phyloP scores from a whole-genome alignment of 306 rosid species.

The Rosa rugosa region DNA sequence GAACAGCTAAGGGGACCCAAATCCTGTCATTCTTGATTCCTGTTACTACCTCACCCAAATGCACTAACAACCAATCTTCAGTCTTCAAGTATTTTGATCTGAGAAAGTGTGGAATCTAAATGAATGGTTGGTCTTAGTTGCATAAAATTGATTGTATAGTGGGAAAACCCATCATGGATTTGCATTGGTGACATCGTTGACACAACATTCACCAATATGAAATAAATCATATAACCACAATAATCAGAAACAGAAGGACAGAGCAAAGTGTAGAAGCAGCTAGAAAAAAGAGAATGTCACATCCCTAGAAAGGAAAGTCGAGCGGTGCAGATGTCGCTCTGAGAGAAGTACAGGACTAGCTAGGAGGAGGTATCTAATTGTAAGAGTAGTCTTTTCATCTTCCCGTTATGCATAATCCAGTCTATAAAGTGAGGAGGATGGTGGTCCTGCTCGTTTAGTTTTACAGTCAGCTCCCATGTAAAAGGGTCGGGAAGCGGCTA shows the following conservation, averaged over 20 bases:
- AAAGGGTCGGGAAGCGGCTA: slow-evolving; percentile 25
- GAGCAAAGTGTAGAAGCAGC: slow-evolving; percentile 1
- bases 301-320: background rate
- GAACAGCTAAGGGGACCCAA: slow-evolving; percentile 24
- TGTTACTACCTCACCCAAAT: slow-evolving; percentile 1
- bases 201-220: background rate
- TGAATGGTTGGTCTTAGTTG: slow-evolving; percentile 1
- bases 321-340: background rate
- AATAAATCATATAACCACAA: background rate
- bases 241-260: background rate
- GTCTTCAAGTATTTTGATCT: background rate
- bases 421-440: background rate
- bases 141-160: background rate
- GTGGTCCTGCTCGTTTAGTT: slow-evolving; percentile 13
- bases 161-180: background rate
- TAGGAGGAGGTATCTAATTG: background rate
- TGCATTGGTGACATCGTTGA: slow-evolving; percentile 1
- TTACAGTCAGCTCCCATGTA: slow-evolving; percentile 30
- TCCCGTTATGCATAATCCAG: background rate
- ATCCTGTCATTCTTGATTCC: slow-evolving; percentile 17
- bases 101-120: background rate
- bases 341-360: background rate
- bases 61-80: slow-evolving; percentile 13
- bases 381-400: slow-evolving; percentile 13
- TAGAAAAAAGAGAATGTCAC: background rate